phyloP scores from a whole-genome alignment of 2,329 filamentous ascomycete species.

The Verticillium nubilum region DNA sequence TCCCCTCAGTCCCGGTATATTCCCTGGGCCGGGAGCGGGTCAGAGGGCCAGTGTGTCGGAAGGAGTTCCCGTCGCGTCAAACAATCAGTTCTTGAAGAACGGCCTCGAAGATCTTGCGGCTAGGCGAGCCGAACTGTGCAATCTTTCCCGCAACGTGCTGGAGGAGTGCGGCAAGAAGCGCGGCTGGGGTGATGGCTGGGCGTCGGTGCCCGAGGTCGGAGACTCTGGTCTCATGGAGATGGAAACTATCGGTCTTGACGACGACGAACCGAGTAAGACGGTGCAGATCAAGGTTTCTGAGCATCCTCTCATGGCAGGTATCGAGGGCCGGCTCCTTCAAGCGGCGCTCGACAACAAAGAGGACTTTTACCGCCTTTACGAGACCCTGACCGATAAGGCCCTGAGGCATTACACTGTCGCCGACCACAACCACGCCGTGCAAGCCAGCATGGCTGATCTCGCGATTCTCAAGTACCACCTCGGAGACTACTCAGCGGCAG shows the following conservation, averaged over 20 bases:
- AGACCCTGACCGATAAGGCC: conserved; percentile 77
- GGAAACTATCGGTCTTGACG: conserved; percentile 51
- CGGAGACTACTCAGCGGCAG: conserved; percentile 67
- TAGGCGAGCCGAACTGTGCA: conserved; percentile 73
- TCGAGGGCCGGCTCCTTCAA: conserved; percentile 52
- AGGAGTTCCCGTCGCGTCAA: conserved; percentile 27
- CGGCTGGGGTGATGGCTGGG: conserved; percentile 76
- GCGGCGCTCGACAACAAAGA: conserved; percentile 56
- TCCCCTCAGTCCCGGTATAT: conserved; percentile 45
- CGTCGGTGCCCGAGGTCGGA: conserved; percentile 47
- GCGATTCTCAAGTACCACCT: conserved; percentile 77
- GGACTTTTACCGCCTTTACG: conserved; percentile 62
- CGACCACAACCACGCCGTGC: conserved; percentile 69
- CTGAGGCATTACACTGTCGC: conserved; percentile 79
- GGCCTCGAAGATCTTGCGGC: conserved; percentile 81
- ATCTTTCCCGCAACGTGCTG: conserved; percentile 74
- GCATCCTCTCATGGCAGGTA: conserved; percentile 25
- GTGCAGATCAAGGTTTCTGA: conserved; percentile 2
- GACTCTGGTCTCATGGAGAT: conserved; percentile 32
- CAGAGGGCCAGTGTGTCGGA: conserved; percentile 31
- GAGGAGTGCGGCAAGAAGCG: conserved; percentile 66
- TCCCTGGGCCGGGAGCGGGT: conserved; percentile 37
- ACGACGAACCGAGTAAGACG: conserved; percentile 18
- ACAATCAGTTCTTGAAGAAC: conserved; percentile 47
- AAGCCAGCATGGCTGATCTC: conserved; percentile 76